Evolutionary conservation across 192 early-diverging fungal genomes (phyloP), one percentile per base, ranked within the genome.

Genomic region (Obelidium mucronatum): DNA sequence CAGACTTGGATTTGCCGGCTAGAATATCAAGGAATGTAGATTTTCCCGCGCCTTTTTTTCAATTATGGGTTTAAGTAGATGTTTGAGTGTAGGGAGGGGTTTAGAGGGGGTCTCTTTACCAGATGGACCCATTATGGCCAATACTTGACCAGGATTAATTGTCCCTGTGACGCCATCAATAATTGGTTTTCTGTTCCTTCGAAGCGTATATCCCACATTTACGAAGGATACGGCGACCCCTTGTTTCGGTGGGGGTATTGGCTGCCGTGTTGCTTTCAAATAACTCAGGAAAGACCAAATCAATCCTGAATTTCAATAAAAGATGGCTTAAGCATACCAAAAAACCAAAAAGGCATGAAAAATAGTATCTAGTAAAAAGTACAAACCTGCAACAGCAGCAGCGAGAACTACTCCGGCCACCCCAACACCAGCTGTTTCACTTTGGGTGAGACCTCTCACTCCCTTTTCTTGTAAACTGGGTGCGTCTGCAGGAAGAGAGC

Each of bases 91-190:
- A 22, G 48, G 48, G 48, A 22, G 8, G 48, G 22, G 48, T 51
- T 51, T 51, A 22, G 22, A 51, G 8, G 48, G 48, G 22, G 22
- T 13, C 11, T 13, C 8, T 51, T 51, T 15, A 62, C 87, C 95
- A 15, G 92, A 94, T 1, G 94, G 93, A 0, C 96, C 97, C 92
- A 98, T 96, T 13, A 99, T 90, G 8, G 94, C 95, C 73, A 93
- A 78, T 37, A 94, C 76, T 36, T 90, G 85, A 33, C 95, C 96
- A 17, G 95, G 88, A n/a, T 85, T 79, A 5, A 89, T 89, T n/a
- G 82, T 80, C 24, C 95, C 96, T 3, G 86, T 85, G 33, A 96
- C 88, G 13, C 80, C 79, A 35, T 86, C 76, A 5, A 98, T 84
- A 55, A 97, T 87, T 28, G 67, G 52, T 39, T 91, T 85, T 24